Evolutionary conservation across 495 filamentous ascomycete species (phyloP).

Genomic region (Hapsidospora chrysogenum): DNA sequence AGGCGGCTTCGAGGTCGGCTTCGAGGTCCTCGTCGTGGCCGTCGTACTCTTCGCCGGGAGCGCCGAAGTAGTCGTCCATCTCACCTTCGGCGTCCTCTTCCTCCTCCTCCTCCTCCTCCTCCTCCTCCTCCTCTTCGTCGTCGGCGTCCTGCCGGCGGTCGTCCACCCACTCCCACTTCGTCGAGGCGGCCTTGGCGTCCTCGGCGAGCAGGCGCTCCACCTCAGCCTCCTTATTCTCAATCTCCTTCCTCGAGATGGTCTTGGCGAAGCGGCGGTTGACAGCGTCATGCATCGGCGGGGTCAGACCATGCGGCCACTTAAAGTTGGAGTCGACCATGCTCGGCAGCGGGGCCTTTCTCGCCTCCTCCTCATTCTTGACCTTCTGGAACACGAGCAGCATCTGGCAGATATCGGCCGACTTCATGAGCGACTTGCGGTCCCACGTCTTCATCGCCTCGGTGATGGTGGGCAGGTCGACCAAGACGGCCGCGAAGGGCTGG

Average conservation of each 20-base stretch:
- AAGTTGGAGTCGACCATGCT: constrained; percentile 43
- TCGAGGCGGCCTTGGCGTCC: constrained; percentile 42
- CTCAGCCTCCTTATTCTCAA: constrained; percentile 72
- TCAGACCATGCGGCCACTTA: constrained; percentile 83
- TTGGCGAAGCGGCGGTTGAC: constrained; percentile 75
- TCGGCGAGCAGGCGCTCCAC: constrained; percentile 60
- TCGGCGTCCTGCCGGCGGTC: constrained; percentile 33
- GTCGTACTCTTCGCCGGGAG: constrained; percentile 9
- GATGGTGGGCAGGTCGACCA: constrained; percentile 83
- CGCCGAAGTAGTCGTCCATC: constrained; percentile 24
- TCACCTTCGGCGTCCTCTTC: constrained; percentile 37
- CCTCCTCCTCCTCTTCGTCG: constrained; percentile 30
- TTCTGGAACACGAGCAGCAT: constrained; percentile 73
- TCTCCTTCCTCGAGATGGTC: constrained; percentile 63
- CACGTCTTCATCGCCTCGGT: constrained; percentile 94
- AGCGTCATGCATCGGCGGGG: constrained; percentile 77
- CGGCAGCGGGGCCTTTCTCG: constrained; percentile 47
- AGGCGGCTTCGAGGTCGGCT: constrained; percentile 23
- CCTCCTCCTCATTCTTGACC: constrained; percentile 57
- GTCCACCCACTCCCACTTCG: constrained; percentile 49
- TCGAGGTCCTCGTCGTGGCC: constrained; percentile 19
- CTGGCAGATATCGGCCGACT: constrained; percentile 86
- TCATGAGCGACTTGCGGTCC: constrained; percentile 83
- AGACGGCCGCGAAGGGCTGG: constrained; percentile 55
- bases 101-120: constrained; percentile 38